Evolutionary conservation across 306 rosid species (phyloP).

Genomic region (Vigna trinervia): DNA sequence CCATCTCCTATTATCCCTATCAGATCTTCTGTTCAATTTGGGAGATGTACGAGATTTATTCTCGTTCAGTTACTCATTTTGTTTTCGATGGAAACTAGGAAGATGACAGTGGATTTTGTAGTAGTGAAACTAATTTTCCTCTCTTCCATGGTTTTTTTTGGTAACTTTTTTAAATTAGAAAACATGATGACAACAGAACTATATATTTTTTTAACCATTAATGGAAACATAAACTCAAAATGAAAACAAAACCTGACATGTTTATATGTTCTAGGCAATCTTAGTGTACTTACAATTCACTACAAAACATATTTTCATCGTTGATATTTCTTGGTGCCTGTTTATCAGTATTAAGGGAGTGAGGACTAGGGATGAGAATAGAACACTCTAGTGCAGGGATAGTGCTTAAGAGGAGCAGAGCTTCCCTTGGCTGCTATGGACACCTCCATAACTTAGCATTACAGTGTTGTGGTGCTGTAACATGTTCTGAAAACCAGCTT

Average conservation of each 20-base stretch:
- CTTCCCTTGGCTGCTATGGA: no score
- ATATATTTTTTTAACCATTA: not conserved
- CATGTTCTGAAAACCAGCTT: no score
- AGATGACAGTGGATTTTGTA: slow-evolving; percentile 55
- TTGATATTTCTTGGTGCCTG: not conserved
- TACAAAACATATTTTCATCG: not conserved
- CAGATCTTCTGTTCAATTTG: slow-evolving; percentile 41
- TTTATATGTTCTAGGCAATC: not conserved
- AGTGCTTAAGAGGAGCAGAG: no score
- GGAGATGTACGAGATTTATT: slow-evolving; percentile 61
- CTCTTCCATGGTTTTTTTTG: not conserved
- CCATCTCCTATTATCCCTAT: no score
- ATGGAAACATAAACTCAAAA: slow-evolving; percentile 6
- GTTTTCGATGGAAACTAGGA: slow-evolving; percentile 52
- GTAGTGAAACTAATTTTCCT: not conserved
- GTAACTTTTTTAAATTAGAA: not conserved
- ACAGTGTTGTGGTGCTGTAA: no score
- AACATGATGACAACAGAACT: not conserved
- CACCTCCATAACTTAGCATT: no score
- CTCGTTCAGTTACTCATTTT: slow-evolving; percentile 40
- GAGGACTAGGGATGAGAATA: not conserved
- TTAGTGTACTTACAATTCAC: not conserved
- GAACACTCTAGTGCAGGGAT: no score
- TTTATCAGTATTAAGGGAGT: not conserved
- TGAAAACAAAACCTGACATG: not conserved